These are phyloP conservation scores for Persicaria maculosa DNA, from an alignment of 148 eudicot species.

Conservation along the genomic window DNA sequence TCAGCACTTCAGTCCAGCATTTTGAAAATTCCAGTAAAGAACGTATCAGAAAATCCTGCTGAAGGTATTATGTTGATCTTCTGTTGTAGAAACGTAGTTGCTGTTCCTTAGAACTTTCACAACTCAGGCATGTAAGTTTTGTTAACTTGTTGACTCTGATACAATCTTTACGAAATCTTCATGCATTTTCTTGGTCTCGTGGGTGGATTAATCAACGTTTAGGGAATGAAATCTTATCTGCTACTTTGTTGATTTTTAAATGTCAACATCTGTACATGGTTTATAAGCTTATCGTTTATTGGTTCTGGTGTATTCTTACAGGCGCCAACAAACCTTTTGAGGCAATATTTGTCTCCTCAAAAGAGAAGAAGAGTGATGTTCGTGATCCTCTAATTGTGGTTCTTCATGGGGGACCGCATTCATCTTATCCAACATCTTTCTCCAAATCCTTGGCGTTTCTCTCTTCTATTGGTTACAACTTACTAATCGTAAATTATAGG, in stretches of 20 bases:
- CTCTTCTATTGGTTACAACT: conserved; percentile 70
- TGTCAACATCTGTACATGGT: neutral
- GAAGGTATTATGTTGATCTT: conserved; percentile 41
- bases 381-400: conserved; percentile 66
- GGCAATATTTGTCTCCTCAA: conserved; percentile 74
- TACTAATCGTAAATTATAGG: conserved; percentile 90
- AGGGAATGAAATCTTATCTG: neutral
- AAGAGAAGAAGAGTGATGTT: conserved; percentile 35
- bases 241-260: neutral
- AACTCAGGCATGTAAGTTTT: too few relatives aligned
- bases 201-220: neutral
- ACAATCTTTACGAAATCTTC: neutral
- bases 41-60: conserved; percentile 30
- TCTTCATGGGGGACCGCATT: conserved; percentile 93
- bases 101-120: too few relatives aligned
- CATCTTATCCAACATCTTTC: conserved; percentile 48
- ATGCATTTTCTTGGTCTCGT: neutral
- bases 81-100: neutral
- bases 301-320: conserved; percentile 16
- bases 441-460: conserved; percentile 74
- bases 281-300: neutral
- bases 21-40: conserved; percentile 74
- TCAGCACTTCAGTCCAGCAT: conserved; percentile 51
- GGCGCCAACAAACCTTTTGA: conserved; percentile 82
- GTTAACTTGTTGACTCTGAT: too few relatives aligned